These are phyloP conservation scores for Bromus sterilis DNA, from an alignment of 176 grass and related monocot species.

Conservation along the genomic window DNA sequence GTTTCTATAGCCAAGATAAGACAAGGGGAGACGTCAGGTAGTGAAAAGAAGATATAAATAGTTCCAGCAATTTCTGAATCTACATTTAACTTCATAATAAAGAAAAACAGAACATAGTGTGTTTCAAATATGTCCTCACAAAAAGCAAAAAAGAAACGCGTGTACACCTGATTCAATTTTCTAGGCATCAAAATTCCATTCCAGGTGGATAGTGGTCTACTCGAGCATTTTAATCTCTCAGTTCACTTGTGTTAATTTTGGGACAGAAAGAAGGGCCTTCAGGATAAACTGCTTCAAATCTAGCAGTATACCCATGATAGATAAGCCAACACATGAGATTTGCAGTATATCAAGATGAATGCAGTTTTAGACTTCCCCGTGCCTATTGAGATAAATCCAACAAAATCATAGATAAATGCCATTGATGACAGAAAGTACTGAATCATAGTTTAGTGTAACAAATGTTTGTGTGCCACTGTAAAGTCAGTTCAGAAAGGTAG, in stretches of 20 bases:
- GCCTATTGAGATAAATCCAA: neutral
- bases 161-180: neutral
- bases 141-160: neutral
- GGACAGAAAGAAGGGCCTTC: neutral
- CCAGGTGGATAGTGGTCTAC: neutral
- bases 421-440: neutral
- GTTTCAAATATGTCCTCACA: neutral
- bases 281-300: neutral
- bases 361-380: neutral
- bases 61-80: neutral
- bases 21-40: neutral
- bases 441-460: neutral
- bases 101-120: neutral
- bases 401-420: neutral
- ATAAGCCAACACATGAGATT: neutral
- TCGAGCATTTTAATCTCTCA: neutral
- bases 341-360: neutral
- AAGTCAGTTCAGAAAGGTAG: neutral
- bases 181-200: neutral
- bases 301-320: neutral
- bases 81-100: neutral
- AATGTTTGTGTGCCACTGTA: neutral
- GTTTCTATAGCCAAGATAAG: neutral
- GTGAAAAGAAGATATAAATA: neutral
- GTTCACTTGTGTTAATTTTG: neutral